Conservation (phyloP, 257 asterid genomes). For the Nicotiana attenuata region DNA sequence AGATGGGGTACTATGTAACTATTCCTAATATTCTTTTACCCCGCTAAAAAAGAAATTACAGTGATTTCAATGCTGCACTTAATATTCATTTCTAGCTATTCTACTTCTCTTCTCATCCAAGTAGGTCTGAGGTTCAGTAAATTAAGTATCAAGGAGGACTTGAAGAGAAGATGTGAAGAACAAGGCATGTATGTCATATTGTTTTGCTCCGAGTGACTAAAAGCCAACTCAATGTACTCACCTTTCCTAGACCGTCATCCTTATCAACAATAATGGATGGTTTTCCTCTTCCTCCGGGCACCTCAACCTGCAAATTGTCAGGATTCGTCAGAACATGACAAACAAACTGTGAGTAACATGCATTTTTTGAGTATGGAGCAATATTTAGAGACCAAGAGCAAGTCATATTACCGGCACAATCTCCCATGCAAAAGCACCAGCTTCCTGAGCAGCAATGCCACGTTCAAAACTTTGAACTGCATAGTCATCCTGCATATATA, state of each 20-base stretch:
- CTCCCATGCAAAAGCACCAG: constrained; percentile 88
- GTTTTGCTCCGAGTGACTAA: background rate
- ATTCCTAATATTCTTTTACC: background rate
- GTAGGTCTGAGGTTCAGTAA: background rate
- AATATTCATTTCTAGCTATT: background rate
- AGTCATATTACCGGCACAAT: constrained; percentile 63
- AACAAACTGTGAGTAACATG: background rate
- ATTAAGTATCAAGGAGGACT: background rate
- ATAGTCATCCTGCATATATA: constrained; percentile 59
- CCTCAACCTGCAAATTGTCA: constrained; percentile 71
- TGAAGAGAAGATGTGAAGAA: background rate
- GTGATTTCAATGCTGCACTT: background rate
- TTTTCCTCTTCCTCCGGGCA: constrained; percentile 94
- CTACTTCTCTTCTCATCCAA: background rate
- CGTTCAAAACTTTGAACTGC: constrained; percentile 96
- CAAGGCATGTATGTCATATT: background rate
- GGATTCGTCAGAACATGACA: constrained; percentile 2
- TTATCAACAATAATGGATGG: constrained; percentile 85
- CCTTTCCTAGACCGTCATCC: constrained; percentile 99
- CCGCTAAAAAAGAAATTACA: background rate
- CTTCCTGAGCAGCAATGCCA: constrained; percentile 93
- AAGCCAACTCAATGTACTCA: constrained; percentile 15
- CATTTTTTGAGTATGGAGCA: background rate
- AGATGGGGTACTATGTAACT: background rate
- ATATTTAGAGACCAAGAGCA: constrained; percentile 10